Base-by-base conservation (phyloP, 306 rosid species). In the Cucurbita moschata region DNA sequence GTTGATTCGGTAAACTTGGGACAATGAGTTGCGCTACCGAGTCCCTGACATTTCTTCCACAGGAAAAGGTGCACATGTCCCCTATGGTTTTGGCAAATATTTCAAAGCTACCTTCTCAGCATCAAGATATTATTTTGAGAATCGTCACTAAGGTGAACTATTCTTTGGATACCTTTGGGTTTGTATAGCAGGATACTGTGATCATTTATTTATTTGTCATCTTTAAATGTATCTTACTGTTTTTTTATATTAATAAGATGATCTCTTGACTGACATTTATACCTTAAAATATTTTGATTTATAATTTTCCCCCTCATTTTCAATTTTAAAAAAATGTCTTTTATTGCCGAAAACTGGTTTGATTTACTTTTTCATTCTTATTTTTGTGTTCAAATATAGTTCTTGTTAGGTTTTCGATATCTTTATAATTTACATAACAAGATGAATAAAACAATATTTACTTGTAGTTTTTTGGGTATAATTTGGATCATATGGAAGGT, bases 61-160 rank as follows among this genome's bases (percentile, higher is more conserved):
- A 93, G 98, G 94, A 83, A 79, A 93, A 93, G 77, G 90, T 81
- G 76, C 86, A 86, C 75, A 83, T 93, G 87, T 89, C 94, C 57
- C 92, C 96, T 71, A 79, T 75, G 72, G 87, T 93, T 76, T 78
- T 93, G 84, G 78, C 79, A 74, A 89, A 89, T 80, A 81, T 93
- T 84, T 88, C 97, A 38, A 87, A 84, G 85, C 90, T 93, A 79
- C 94, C 96, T 78, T 77, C 61, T 79, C 97, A 88, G 85, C 97
- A 93, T 86, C 97, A 90, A 73, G 97, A 93, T 75, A 93, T 90
- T 79, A 81, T 93, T 78, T 87, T 93, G 60, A 87, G 98, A 86
- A 78, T 90, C 62, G 55, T 84, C 78, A 75, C 81, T 67, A 87
- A 90, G 97, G 98, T 93, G 83, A 65, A 16, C 19, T 68, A 42